Evolutionary conservation across 192 early-diverging fungal genomes (phyloP), one percentile per base, ranked within the genome.

Genomic region (Oehlia diaphana): DNA sequence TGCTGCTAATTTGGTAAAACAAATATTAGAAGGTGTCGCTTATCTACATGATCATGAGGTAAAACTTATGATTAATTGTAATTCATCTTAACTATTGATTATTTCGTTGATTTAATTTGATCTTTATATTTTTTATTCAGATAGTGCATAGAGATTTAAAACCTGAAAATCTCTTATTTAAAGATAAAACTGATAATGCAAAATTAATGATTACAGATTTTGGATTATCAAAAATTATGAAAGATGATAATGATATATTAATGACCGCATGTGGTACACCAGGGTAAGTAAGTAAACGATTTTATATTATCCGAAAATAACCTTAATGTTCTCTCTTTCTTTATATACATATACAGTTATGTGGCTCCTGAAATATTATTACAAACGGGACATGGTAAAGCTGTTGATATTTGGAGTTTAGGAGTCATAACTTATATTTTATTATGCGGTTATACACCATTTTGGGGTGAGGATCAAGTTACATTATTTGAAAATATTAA

Each of bases 361-460:
- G 93, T 91, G 4, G 94, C 94, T 2, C 93, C 93, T 9, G 96
- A 99, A 86, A 92, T 99, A 19, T 81, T 98, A 42, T 80, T 91
- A 73, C 92, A 95, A 77, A 88, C 89, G 74, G 96, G 95, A 10
- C 92, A 99, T 85, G 96, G 96, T 37, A 96, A 96, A 83, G 88
- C 94, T 8, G 97, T 96, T 14, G 97, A 99, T 89, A 87, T 99
- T 77, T 99, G 96, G 96, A 94, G 94, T 28, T 86, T 99, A 74
- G 97, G 97, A 71, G 92, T 97, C 19, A 93, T 99, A 72, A 89
- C 94, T 23, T 98, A 94, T 81, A 94, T 95, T 50, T 86, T 96
- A 53, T 86, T 95, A 42, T 93, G 92, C 70, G 94, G 93, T 39
- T 92, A 95, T 84, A 82, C 91, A 12, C 94, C 94, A 12, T 95